phyloP scores from a whole-genome alignment of 345 rosid species.

The Arabidopsis arenosa region DNA sequence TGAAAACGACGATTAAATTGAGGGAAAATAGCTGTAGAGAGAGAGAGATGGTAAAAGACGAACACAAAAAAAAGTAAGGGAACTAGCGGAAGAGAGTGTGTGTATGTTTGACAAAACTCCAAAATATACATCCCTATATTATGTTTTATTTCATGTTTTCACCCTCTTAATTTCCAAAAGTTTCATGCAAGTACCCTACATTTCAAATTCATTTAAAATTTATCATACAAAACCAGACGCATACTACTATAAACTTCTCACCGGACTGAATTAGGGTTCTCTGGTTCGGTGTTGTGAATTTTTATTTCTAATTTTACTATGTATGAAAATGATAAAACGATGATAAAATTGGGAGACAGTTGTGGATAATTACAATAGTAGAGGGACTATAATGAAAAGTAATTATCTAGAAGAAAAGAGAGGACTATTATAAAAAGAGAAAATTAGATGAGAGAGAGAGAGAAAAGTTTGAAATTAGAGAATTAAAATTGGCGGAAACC shows the following conservation, averaged over 20 bases:
- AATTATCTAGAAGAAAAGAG: neutral
- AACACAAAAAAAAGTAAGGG: neutral
- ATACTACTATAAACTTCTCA: neutral
- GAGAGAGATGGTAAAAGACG: conserved; percentile 5
- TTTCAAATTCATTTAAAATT: neutral
- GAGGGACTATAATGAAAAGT: conserved; percentile 10
- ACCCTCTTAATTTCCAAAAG: neutral
- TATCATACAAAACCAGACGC: neutral
- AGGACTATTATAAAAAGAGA: neutral
- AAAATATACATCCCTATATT: conserved; percentile 6
- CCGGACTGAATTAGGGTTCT: neutral
- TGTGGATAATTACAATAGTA: neutral
- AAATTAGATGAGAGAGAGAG: conserved; percentile 16
- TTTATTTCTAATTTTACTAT: neutral
- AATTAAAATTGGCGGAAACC: conserved; percentile 37
- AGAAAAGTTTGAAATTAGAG: conserved; percentile 33
- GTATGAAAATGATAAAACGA: neutral
- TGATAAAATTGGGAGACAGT: neutral
- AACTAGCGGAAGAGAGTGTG: neutral
- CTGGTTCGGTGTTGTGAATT: neutral
- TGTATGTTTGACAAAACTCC: neutral
- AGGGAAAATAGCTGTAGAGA: conserved; percentile 34
- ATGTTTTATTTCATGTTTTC: neutral
- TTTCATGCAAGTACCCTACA: neutral
- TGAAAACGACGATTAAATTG: too few relatives aligned